These are phyloP conservation scores for Fusarium hainanense DNA, from an alignment of 2,329 filamentous ascomycete species.

Conservation along the genomic window DNA sequence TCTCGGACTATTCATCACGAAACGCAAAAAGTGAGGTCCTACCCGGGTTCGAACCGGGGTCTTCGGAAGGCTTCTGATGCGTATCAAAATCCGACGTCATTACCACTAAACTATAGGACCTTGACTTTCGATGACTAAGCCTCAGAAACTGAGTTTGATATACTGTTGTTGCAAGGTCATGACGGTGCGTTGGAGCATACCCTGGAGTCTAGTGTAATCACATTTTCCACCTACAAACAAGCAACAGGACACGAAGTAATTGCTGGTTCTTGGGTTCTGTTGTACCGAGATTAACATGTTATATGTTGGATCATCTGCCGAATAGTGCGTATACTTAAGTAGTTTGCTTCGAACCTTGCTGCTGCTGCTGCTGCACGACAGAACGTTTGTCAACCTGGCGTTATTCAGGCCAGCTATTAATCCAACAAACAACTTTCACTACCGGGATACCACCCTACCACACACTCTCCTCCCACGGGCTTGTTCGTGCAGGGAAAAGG, in stretches of 20 bases:
- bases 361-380: no score
- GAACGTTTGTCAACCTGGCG: accelerated
- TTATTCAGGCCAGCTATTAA: not conserved
- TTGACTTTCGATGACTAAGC: conserved; percentile 12
- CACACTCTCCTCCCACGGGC: not conserved
- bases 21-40: conserved; percentile 21
- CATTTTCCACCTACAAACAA: not conserved
- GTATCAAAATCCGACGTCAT: conserved; percentile 33
- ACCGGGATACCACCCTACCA: not conserved
- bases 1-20: no score
- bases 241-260: not conserved
- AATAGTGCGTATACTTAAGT: no score
- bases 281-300: no score
- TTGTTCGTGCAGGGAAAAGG: not conserved
- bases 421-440: not conserved
- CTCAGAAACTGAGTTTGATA: no score
- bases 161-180: no score
- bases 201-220: not conserved
- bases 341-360: no score
- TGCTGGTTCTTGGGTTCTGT: not conserved
- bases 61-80: conserved; percentile 16
- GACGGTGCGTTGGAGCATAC: not conserved
- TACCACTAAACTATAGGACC: conserved; percentile 37
- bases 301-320: no score
- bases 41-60: conserved; percentile 36